Conservation (phyloP, 2,329 filamentous ascomycete species). For the Beauveria sp. region DNA sequence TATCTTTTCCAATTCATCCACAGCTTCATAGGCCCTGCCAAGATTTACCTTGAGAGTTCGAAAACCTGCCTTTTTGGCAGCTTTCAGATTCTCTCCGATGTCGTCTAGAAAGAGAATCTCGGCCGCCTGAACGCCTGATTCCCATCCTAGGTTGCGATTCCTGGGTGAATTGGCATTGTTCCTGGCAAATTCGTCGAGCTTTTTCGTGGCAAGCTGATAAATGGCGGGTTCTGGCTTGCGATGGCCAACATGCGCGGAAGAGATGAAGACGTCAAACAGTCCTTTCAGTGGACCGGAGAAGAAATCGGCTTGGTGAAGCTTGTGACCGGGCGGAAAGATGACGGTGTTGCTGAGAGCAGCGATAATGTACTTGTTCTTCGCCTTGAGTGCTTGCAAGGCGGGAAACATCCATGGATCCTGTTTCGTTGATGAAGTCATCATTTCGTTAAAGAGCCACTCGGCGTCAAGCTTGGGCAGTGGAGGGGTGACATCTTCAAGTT, state of each 20-base stretch:
- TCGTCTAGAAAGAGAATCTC: constrained; percentile 89
- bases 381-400: constrained; percentile 62
- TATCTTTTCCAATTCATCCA: constrained; percentile 68
- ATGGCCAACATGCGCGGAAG: constrained; percentile 77
- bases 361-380: constrained; percentile 59
- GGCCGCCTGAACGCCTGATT: constrained; percentile 43
- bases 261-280: constrained; percentile 82
- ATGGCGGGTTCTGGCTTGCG: constrained; percentile 81
- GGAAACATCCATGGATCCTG: constrained; percentile 87
- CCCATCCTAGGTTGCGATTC: constrained; percentile 36
- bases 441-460: constrained; percentile 76
- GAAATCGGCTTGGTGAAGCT: constrained; percentile 48
- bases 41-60: constrained; percentile 77
- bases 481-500: constrained; percentile 39
- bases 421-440: constrained; percentile 68
- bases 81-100: constrained; percentile 88
- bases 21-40: constrained; percentile 71
- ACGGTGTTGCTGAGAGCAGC: constrained; percentile 87
- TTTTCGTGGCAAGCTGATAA: constrained; percentile 64
- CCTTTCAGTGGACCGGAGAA: constrained; percentile 50
- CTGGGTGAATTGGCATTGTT: constrained; percentile 36
- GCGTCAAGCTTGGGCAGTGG: constrained; percentile 67
- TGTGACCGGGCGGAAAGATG: constrained; percentile 70
- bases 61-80: constrained; percentile 66
- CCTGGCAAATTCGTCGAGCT: constrained; percentile 56